Percentiles rank a stretch among this genome's conserved stretches.
phyloP scores from a whole-genome alignment of 306 rosid genomes.

The Aeschynomene evenia region DNA sequence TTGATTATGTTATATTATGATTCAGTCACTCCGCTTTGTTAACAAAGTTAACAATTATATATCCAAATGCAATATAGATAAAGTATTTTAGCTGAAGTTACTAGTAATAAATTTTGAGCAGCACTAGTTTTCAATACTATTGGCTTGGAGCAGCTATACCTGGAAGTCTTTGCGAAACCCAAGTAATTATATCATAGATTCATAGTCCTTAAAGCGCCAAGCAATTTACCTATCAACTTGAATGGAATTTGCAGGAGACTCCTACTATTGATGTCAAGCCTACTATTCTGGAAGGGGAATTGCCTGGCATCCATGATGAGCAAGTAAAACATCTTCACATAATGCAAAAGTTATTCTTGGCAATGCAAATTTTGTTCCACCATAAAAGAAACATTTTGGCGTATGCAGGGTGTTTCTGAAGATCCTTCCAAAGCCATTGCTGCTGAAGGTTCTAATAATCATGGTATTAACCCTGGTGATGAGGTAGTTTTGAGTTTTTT shows the following conservation, averaged over 20 bases:
- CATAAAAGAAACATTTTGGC: slow-evolving; percentile 24
- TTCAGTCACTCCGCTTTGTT: slow-evolving; percentile 1
- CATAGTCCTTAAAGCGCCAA: background rate
- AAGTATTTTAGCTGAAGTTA: background rate
- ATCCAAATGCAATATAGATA: background rate
- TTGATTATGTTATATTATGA: background rate
- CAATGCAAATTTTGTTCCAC: slow-evolving; percentile 23
- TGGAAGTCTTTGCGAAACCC: slow-evolving; percentile 4
- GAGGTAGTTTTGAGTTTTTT: slow-evolving; percentile 47
- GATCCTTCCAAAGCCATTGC: slow-evolving; percentile 45
- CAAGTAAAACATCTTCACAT: slow-evolving; percentile 43
- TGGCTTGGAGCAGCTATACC: slow-evolving; percentile 11
- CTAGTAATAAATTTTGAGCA: slow-evolving; percentile 1
- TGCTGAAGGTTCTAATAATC: slow-evolving; percentile 52
- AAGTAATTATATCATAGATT: slow-evolving; percentile 4
- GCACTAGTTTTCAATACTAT: background rate
- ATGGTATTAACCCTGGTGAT: slow-evolving; percentile 49
- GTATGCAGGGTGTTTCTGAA: slow-evolving; percentile 59
- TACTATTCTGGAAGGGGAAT: slow-evolving; percentile 49
- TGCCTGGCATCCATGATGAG: slow-evolving; percentile 54
- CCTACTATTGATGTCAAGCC: slow-evolving; percentile 76
- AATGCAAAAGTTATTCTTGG: slow-evolving; percentile 25
- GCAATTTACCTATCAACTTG: slow-evolving; percentile 23
- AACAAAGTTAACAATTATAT: background rate
- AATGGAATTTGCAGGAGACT: slow-evolving; percentile 59